Evolutionary conservation across 805 yeast genomes (phyloP).

Genomic region (Lipomyces sp.): DNA sequence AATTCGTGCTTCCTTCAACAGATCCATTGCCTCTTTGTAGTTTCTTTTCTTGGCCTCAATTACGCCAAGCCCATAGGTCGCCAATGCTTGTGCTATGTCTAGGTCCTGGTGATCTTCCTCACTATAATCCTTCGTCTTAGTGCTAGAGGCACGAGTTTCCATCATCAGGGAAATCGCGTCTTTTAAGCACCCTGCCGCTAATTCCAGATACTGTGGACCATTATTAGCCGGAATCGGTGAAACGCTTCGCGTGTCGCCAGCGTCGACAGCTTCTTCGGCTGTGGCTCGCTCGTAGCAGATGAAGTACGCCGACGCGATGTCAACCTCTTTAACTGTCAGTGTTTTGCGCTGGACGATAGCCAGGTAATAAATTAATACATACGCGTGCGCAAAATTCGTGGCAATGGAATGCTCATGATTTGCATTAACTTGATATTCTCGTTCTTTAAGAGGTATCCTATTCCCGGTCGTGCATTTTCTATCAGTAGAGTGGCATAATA

Average conservation of each 20-base stretch:
- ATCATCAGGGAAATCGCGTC: constrained; percentile 23
- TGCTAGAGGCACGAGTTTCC: constrained; percentile 26
- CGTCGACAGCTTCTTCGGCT: constrained; percentile 2
- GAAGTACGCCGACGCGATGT: constrained; percentile 31
- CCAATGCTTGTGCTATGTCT: constrained; percentile 73
- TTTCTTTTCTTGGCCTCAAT: constrained; percentile 65
- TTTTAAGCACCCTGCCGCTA: constrained; percentile 16
- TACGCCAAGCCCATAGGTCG: constrained; percentile 86
- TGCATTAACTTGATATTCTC: constrained; percentile 26
- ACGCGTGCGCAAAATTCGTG: constrained; percentile 29
- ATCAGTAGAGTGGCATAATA: constrained; percentile 25
- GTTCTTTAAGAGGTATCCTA: constrained; percentile 19
- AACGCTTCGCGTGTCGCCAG: constrained; percentile 39
- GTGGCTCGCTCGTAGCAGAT: constrained; percentile 21
- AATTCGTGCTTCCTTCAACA: constrained; percentile 69
- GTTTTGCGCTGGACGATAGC: not conserved
- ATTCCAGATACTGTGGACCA: constrained; percentile 17
- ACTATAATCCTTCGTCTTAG: constrained; percentile 29
- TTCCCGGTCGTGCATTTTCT: constrained; percentile 14
- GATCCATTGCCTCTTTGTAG: constrained; percentile 60
- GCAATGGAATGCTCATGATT: constrained; percentile 7
- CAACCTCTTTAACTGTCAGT: constrained; percentile 16
- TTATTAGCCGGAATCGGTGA: constrained; percentile 68
- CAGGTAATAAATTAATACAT: not conserved
- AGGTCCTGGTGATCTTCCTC: constrained; percentile 43